These are phyloP conservation scores for Polyporus tsugae DNA, from an alignment of 1,284 basidiomycete species.

Conservation along the genomic window DNA sequence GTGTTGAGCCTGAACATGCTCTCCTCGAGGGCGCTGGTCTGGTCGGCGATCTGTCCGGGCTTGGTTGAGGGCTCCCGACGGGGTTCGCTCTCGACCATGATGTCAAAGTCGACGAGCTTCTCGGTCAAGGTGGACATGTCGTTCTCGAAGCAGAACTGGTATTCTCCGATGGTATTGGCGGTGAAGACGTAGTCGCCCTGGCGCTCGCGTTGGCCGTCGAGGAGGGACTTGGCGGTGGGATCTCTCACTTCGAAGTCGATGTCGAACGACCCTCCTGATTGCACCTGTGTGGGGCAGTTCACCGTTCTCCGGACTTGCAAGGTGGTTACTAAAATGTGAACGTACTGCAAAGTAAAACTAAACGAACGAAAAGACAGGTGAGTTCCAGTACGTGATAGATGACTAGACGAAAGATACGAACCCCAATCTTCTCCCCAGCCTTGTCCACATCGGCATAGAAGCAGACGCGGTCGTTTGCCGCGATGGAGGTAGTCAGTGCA, in stretches of 20 bases:
- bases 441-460: constrained; percentile 99
- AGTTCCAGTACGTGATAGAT: not conserved
- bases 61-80: constrained; percentile 83
- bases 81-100: constrained; percentile 97
- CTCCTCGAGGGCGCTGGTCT: constrained; percentile 92
- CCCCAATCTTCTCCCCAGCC: constrained; percentile 89
- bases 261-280: constrained; percentile 97
- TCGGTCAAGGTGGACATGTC: constrained; percentile 91
- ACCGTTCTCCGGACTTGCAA: constrained; percentile 34
- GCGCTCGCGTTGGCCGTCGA: constrained; percentile 88
- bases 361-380: not conserved
- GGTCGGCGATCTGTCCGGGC: constrained; percentile 86
- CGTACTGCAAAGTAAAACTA: constrained; percentile 70
- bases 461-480: constrained; percentile 89
- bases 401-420: constrained; percentile 48
- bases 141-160: constrained; percentile 98
- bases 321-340: constrained; percentile 43
- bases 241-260: constrained; percentile 95
- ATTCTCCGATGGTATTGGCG: constrained; percentile 93
- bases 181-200: constrained; percentile 99
- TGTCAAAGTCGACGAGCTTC: constrained; percentile 96
- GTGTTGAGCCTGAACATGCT: constrained; percentile 90
- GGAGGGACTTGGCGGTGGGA: constrained; percentile 86
- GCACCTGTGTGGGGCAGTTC: constrained; percentile 63
- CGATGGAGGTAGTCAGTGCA: constrained; percentile 89